A percentile compares a stretch with the other conserved stretches of the same genome.
Conservation (phyloP, 768 basidiomycete species). For the Xerocomus potaroensis region DNA sequence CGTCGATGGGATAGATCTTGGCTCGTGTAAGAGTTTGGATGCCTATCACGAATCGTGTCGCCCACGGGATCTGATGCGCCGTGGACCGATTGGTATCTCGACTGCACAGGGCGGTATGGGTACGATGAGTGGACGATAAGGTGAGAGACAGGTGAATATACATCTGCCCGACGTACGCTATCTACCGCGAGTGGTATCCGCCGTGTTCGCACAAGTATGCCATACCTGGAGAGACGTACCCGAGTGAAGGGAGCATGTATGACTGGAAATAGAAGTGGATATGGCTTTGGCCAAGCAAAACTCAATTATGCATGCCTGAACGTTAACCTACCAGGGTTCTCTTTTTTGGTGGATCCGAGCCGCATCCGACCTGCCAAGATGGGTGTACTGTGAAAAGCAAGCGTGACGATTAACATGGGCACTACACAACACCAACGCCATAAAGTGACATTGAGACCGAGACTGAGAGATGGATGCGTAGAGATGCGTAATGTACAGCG, state of each 20-base stretch:
- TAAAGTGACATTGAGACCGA: slow-evolving; percentile 5
- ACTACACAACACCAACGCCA: slow-evolving; percentile 5
- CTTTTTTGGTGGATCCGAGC: slow-evolving; percentile 12
- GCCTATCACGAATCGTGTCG: too few species aligned
- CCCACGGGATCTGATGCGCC: too few species aligned
- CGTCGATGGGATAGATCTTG: too few species aligned
- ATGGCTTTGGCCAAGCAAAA: slow-evolving; percentile 1
- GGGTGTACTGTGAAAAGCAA: not conserved
- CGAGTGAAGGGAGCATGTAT: not conserved
- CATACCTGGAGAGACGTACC: not conserved
- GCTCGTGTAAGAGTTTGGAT: too few species aligned
- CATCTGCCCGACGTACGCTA: not conserved
- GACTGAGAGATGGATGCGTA: slow-evolving; percentile 5
- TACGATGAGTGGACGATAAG: not conserved
- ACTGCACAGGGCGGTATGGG: not conserved
- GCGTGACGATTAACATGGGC: slow-evolving; percentile 3
- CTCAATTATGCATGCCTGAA: slow-evolving; percentile 9
- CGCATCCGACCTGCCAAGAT: not conserved
- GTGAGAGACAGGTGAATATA: not conserved
- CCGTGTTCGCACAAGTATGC: not conserved
- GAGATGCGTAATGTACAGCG: slow-evolving; percentile 21
- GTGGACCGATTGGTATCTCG: too few species aligned
- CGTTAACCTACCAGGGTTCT: slow-evolving; percentile 3
- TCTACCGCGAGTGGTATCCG: slow-evolving; percentile 2
- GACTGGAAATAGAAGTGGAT: slow-evolving; percentile 10